Evolutionary conservation across 257 asterid species (phyloP).

Genomic region (Nicotiana knightiana): DNA sequence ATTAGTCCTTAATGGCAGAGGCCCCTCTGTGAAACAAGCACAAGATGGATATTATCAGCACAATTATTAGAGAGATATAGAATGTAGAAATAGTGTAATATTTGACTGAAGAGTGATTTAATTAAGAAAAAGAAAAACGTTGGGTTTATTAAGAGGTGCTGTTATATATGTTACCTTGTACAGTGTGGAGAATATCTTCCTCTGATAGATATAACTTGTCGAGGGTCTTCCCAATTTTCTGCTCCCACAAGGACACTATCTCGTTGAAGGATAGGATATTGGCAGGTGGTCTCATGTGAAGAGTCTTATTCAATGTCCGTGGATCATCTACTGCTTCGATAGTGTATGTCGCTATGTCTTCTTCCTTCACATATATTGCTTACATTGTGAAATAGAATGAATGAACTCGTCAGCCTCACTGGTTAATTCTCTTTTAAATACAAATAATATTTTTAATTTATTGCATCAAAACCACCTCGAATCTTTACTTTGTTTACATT

Average conservation of each 20-base stretch:
- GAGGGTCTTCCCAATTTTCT: conserved; percentile 56
- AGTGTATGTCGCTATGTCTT: conserved; percentile 52
- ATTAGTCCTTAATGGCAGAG: conserved; percentile 31
- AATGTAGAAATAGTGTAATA: too few species aligned
- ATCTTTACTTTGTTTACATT: too few species aligned
- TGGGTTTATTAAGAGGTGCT: too few species aligned
- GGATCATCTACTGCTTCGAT: conserved; percentile 68
- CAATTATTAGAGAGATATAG: too few species aligned
- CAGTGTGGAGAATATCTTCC: conserved; percentile 45
- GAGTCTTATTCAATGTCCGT: conserved; percentile 52
- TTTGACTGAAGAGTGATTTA: too few species aligned
- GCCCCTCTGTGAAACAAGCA: conserved; percentile 28
- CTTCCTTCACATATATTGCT: conserved; percentile 54
- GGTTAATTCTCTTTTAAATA: too few species aligned
- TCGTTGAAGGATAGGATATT: conserved; percentile 53
- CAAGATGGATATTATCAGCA: not conserved
- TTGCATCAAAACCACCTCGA: too few species aligned
- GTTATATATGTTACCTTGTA: conserved; percentile 31
- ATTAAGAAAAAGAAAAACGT: too few species aligned
- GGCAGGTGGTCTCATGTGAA: conserved; percentile 49
- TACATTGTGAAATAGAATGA: not conserved
- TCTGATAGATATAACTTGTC: conserved; percentile 44
- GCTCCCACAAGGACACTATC: conserved; percentile 64
- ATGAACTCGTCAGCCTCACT: too few species aligned
- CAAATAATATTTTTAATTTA: too few species aligned